Percentiles rank a stretch among this genome's conserved stretches.
These are phyloP conservation scores for Setomelanomma holmii DNA, from an alignment of 2,329 filamentous ascomycete genomes.

Conservation along the genomic window DNA sequence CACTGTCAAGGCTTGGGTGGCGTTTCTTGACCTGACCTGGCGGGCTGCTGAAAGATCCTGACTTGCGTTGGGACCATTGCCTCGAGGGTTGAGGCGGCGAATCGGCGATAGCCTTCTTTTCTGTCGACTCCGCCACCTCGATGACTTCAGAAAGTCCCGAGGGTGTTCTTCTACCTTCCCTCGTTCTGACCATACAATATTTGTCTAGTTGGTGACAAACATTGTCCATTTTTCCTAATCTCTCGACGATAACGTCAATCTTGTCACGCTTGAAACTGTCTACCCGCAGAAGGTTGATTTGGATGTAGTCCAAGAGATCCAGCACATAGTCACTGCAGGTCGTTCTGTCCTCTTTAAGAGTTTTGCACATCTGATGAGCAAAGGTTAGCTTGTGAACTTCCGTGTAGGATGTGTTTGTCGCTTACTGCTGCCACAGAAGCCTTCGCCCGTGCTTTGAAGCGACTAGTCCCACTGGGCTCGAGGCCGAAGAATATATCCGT, in stretches of 20 bases:
- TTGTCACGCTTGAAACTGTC: neutral
- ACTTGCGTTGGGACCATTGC: too few relatives aligned
- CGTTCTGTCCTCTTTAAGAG: neutral
- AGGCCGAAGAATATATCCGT: neutral
- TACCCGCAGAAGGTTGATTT: neutral
- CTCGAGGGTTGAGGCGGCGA: neutral
- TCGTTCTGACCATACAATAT: neutral
- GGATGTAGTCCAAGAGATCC: constrained; percentile 2
- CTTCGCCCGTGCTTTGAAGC: neutral
- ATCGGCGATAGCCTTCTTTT: neutral
- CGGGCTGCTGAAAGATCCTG: too few relatives aligned
- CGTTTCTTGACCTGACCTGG: too few relatives aligned
- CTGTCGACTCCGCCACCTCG: neutral
- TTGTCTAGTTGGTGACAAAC: neutral
- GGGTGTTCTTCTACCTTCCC: neutral
- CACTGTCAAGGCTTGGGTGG: too few relatives aligned
- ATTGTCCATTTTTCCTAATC: neutral
- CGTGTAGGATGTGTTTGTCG: too few relatives aligned
- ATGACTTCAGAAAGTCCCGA: neutral
- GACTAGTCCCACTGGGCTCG: neutral
- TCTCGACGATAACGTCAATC: neutral
- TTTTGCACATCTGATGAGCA: neutral
- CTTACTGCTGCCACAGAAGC: neutral
- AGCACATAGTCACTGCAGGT: constrained; percentile 4
- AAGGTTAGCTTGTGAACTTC: too few relatives aligned